Evolutionary conservation across 202 grass and related monocot genomes (phyloP).

Genomic region (Panicum virgatum): DNA sequence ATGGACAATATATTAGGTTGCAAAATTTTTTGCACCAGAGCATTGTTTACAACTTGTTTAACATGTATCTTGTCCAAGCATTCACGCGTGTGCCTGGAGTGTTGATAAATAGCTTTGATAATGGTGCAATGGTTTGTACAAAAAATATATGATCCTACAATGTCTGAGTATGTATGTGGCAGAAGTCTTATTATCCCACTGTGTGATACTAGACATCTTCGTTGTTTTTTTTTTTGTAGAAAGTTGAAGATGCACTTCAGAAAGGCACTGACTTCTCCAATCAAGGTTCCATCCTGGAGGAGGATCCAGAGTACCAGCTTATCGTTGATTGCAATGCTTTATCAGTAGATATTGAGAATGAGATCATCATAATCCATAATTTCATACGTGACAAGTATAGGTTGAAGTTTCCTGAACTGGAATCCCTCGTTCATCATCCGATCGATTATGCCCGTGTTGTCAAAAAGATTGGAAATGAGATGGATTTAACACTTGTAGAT

Average conservation of each 20-base stretch:
- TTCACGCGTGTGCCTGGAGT: not conserved
- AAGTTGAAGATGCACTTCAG: slow-evolving; percentile 83
- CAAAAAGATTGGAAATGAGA: slow-evolving; percentile 90
- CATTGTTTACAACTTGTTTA: slow-evolving; percentile 6
- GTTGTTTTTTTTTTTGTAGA: slow-evolving; percentile 45
- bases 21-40: not conserved
- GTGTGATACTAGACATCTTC: not conserved
- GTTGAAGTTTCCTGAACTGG: slow-evolving; percentile 81
- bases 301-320: slow-evolving; percentile 90
- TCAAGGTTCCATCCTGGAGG: slow-evolving; percentile 61
- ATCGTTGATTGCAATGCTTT: slow-evolving; percentile 92
- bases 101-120: not conserved
- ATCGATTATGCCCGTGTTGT: slow-evolving; percentile 91
- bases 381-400: slow-evolving; percentile 88
- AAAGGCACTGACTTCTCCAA: slow-evolving; percentile 57
- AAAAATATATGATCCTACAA: not conserved
- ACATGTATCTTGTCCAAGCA: not conserved
- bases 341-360: slow-evolving; percentile 86
- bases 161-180: not conserved
- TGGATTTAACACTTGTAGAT: slow-evolving; percentile 85
- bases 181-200: not conserved
- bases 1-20: not conserved
- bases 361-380: slow-evolving; percentile 89
- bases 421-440: slow-evolving; percentile 86
- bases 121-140: not conserved